Percentiles rank a stretch among this genome's conserved stretches.
Evolutionary conservation across 2,329 filamentous ascomycete genomes (phyloP).

Genomic region (Emmonsia crescens): DNA sequence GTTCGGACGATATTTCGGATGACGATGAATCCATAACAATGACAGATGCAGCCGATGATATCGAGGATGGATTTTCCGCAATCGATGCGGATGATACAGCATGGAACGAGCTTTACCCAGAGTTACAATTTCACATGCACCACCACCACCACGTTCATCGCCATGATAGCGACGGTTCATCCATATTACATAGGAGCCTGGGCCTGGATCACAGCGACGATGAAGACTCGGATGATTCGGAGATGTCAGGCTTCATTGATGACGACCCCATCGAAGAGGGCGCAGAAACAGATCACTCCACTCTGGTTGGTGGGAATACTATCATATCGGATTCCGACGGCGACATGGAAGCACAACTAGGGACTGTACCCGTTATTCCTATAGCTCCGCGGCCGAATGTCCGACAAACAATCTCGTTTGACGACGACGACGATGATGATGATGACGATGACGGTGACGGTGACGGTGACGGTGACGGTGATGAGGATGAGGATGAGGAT

Average conservation of each 20-base stretch:
- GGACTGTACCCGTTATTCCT: background rate
- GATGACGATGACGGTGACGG: constrained; percentile 9
- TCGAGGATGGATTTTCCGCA: constrained; percentile 24
- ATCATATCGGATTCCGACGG: constrained; percentile 8
- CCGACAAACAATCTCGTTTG: background rate
- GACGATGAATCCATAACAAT: constrained; percentile 12
- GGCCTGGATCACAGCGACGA: constrained; percentile 5
- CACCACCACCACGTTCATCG: background rate
- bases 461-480: constrained; percentile 7
- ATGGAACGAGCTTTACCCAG: background rate
- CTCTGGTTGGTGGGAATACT: constrained; percentile 2
- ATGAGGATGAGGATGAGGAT: background rate
- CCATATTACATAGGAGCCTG: background rate
- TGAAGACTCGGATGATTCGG: constrained; percentile 11
- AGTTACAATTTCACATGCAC: background rate
- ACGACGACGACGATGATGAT: background rate
- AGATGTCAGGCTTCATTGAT: constrained; percentile 15
- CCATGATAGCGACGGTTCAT: background rate
- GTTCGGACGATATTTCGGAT: constrained; percentile 19
- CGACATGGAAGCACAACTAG: constrained; percentile 10
- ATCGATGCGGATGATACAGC: constrained; percentile 17
- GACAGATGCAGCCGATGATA: constrained; percentile 31
- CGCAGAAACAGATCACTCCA: constrained; percentile 3
- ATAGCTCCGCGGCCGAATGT: background rate
- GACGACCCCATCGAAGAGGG: constrained; percentile 10